Conservation (phyloP, 257 asterid species). For the Verbena officinalis region DNA sequence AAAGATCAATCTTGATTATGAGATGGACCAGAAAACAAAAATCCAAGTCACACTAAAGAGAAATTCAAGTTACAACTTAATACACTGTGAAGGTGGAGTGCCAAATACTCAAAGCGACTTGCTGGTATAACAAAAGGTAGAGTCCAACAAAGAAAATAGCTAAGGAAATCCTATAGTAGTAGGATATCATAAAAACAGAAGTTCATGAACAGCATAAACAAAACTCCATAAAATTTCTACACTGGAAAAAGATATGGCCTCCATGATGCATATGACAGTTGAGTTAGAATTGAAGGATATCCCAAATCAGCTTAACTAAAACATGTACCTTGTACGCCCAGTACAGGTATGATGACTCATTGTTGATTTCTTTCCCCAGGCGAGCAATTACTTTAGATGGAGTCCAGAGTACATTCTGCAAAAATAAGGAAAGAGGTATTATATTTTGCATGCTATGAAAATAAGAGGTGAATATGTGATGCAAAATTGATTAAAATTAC, state of each 20-base stretch:
- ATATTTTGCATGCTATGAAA: background rate
- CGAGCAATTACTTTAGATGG: slow-evolving; percentile 94
- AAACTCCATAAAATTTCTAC: background rate
- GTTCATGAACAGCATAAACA: background rate
- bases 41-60: background rate
- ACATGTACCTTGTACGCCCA: slow-evolving; percentile 85
- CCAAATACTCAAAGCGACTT: too few species aligned
- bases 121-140: too few species aligned
- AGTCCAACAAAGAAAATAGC: too few species aligned
- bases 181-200: background rate
- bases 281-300: background rate
- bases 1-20: background rate
- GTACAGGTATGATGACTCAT: slow-evolving; percentile 82
- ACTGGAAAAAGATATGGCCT: background rate
- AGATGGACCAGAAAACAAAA: slow-evolving; percentile 8
- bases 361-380: slow-evolving; percentile 78
- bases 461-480: background rate
- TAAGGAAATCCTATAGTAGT: background rate
- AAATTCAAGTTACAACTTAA: background rate
- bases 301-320: slow-evolving; percentile 15
- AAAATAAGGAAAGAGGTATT: slow-evolving; percentile 20
- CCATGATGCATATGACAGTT: background rate
- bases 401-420: slow-evolving; percentile 79
- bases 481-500: slow-evolving; percentile 33
- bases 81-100: too few species aligned